Conservation (phyloP, 164 flowering plant species). For the Piper longum region DNA sequence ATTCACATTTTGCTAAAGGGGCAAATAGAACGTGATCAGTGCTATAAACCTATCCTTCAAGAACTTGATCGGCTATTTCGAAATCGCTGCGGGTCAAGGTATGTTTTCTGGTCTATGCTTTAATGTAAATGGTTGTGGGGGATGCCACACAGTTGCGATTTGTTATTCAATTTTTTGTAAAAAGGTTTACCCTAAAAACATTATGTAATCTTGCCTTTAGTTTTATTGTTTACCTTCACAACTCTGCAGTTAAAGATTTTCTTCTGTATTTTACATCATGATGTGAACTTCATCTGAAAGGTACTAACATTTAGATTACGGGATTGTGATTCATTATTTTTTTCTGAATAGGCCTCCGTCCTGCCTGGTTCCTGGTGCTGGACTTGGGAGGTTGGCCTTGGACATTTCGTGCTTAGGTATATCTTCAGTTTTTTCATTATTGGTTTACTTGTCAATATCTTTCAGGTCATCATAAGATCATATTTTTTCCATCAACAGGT, state of each 20-base stretch:
- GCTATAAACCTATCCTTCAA: conserved; percentile 89
- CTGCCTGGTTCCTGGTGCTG: conserved; percentile 98
- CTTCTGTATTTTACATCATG: too few relatives aligned
- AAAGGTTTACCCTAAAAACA: too few relatives aligned
- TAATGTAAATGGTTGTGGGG: too few relatives aligned
- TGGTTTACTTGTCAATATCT: not conserved
- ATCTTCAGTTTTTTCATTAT: conserved; percentile 3
- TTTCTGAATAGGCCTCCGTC: conserved; percentile 50
- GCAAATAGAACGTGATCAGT: conserved; percentile 75
- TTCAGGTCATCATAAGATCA: too few relatives aligned
- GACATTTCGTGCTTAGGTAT: conserved; percentile 87
- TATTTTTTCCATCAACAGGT: conserved; percentile 32
- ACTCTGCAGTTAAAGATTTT: too few relatives aligned
- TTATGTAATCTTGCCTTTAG: too few relatives aligned
- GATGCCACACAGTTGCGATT: too few relatives aligned
- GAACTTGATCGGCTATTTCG: conserved; percentile 77
- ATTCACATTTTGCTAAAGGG: conserved; percentile 33
- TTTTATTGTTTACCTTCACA: too few relatives aligned
- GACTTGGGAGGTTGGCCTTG: conserved; percentile 91
- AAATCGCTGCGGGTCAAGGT: conserved; percentile 51
- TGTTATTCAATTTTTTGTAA: too few relatives aligned
- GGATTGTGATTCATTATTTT: too few relatives aligned
- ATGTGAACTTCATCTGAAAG: too few relatives aligned
- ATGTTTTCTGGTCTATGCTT: not conserved
- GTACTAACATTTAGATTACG: too few relatives aligned